These are phyloP conservation scores for Erythrophleum ivorense DNA, from an alignment of 331 rosid species.

Conservation along the genomic window DNA sequence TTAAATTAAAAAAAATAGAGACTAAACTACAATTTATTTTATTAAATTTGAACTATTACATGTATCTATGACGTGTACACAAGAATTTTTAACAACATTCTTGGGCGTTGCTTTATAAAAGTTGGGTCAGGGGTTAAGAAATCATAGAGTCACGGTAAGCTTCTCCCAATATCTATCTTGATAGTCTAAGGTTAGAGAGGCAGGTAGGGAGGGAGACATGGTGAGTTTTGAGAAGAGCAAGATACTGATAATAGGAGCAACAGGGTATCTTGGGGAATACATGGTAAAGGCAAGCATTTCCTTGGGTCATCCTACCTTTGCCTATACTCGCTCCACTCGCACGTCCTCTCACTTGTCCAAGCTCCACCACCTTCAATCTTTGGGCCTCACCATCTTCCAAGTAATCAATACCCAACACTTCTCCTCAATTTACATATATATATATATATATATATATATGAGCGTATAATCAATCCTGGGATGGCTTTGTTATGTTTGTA, in stretches of 20 bases:
- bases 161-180: too few relatives aligned
- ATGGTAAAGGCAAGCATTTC: slow-evolving; percentile 53
- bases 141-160: too few relatives aligned
- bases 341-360: slow-evolving; percentile 33
- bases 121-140: too few relatives aligned
- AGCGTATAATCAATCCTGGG: too few relatives aligned
- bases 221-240: slow-evolving; percentile 37
- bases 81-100: too few relatives aligned
- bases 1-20: too few relatives aligned
- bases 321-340: slow-evolving; percentile 43
- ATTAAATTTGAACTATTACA: too few relatives aligned
- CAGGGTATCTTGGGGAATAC: slow-evolving; percentile 47
- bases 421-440: neutral
- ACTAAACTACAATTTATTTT: too few relatives aligned
- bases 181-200: too few relatives aligned
- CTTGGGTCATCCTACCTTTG: slow-evolving; percentile 49
- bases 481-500: too few relatives aligned
- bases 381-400: slow-evolving; percentile 48
- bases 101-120: too few relatives aligned
- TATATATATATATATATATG: neutral
- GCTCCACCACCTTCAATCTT: slow-evolving; percentile 40
- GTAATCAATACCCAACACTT: slow-evolving; percentile 13
- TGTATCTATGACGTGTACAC: too few relatives aligned
- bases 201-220: neutral
- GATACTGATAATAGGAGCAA: slow-evolving; percentile 50